A percentile compares a stretch with the other conserved stretches of the same genome.
phyloP scores from a whole-genome alignment of 2,329 filamentous ascomycete genomes.

The Pseudogymnoascus sp. region DNA sequence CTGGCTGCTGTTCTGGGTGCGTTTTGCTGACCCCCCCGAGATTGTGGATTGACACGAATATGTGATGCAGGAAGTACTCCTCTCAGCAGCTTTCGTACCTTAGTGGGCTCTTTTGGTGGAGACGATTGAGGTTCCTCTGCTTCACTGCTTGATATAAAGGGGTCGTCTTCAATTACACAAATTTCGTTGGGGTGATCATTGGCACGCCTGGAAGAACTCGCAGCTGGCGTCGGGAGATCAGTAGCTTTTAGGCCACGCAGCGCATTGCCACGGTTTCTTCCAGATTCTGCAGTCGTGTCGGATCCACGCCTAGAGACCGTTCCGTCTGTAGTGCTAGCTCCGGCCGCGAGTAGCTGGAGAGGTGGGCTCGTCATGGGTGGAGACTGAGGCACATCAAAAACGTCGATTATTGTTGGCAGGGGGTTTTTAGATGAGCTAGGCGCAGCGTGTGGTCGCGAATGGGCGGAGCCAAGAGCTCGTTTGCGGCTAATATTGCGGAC shows the following conservation, averaged over 20 bases:
- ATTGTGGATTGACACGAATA: slow-evolving; percentile 50
- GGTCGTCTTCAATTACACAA: background rate
- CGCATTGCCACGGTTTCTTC: background rate
- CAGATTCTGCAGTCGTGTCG: background rate
- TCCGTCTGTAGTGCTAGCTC: background rate
- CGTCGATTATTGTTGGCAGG: slow-evolving; percentile 11
- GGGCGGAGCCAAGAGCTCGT: background rate
- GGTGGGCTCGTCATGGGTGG: slow-evolving; percentile 32
- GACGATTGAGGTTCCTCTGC: background rate
- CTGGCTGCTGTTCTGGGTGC: slow-evolving; percentile 5
- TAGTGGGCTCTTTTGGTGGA: slow-evolving; percentile 1
- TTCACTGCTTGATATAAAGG: background rate
- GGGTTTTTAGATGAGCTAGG: background rate
- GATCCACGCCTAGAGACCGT: background rate
- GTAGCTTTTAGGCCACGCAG: background rate
- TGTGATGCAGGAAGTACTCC: slow-evolving; percentile 61
- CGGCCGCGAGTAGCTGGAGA: slow-evolving; percentile 9
- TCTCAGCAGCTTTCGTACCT: slow-evolving; percentile 35
- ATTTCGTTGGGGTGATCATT: background rate
- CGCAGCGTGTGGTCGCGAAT: background rate
- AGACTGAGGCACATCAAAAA: slow-evolving; percentile 34
- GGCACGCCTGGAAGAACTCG: slow-evolving; percentile 20
- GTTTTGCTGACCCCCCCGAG: slow-evolving; percentile 19
- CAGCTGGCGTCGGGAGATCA: slow-evolving; percentile 24
- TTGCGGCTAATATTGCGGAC: background rate